Evolutionary conservation across 306 rosid genomes (phyloP), one percentile per base, ranked within the genome.

Genomic region (Corylus americana): DNA sequence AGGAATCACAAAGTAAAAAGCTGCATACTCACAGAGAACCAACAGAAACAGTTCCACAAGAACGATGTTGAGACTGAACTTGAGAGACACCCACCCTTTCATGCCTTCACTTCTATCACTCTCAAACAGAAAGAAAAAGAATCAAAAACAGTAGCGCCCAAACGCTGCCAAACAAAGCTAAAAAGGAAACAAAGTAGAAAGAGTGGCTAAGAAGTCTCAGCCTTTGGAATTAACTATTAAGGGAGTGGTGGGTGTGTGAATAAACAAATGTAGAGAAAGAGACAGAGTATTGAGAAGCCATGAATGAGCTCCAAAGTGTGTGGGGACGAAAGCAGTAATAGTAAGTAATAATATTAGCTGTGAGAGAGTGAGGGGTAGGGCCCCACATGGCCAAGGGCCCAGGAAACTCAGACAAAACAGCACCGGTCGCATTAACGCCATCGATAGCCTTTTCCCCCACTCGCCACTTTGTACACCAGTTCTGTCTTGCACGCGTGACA

Each of bases 341-440:
- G 85, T 86, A 87, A 84, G 2, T 22, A 22, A 31, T 2, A 3
- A 2, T 31, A 1, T 1, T 91, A 89, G 98, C 94, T 89, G 77
- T 51, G 20, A 57, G 71, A 71, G 71, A 67, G 78, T 73, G 79
- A 29, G 78, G 72, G 78, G 72, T 74, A 85, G 89, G 79, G 79
- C 86, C 90, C 88, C 85, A 83, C 85, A 59, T 63, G 77, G 71
- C 20, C 80, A 44, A 73, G 25, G 25, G 25, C 25, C 25, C 25
- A 22, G 0, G 70, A 37, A 71, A 82, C 79, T 71, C 69, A 75
- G 84, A 78, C 48, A 51, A 39, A 72, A 35, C 78, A 68, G 77
- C 74, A 62, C 70, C 55, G 78, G 82, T 79, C 85, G 45, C 96
- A 92, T 94, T 90, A 87, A 90, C 84, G 91, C 89, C 92, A 82